phyloP scores from a whole-genome alignment of 2,329 filamentous ascomycete genomes.

The Aspergillus intermedius region DNA sequence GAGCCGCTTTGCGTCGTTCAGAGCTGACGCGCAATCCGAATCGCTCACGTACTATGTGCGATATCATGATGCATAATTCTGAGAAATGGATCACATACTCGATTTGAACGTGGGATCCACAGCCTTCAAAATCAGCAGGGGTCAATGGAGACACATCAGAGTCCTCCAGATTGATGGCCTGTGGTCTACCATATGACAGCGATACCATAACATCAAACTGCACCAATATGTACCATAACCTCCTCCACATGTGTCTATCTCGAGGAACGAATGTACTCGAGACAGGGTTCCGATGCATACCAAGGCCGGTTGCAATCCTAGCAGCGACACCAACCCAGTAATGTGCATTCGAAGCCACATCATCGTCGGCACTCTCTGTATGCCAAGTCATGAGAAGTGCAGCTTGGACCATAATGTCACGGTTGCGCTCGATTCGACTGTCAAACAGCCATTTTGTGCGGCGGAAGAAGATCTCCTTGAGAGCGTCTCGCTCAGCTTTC shows the following conservation, averaged over 20 bases:
- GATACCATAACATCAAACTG: constrained; percentile 41
- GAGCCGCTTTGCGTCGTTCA: constrained; percentile 35
- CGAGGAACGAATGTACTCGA: constrained; percentile 35
- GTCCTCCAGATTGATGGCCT: constrained; percentile 48
- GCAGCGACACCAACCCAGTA: constrained; percentile 50
- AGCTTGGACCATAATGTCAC: constrained; percentile 49
- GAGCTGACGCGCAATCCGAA: constrained; percentile 36
- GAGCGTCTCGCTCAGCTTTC: constrained; percentile 36
- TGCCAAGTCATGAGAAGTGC: constrained; percentile 52
- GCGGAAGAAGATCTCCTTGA: constrained; percentile 46
- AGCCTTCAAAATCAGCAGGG: constrained; percentile 43
- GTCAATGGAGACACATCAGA: constrained; percentile 44
- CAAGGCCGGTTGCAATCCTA: constrained; percentile 48
- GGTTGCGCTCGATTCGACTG: constrained; percentile 48
- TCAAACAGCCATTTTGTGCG: constrained; percentile 51
- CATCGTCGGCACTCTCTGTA: constrained; percentile 47
- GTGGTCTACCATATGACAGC: constrained; percentile 46
- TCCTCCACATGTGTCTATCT: constrained; percentile 40
- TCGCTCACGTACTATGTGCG: constrained; percentile 36
- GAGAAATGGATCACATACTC: constrained; percentile 45
- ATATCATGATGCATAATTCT: constrained; percentile 47
- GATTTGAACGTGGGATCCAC: constrained; percentile 38
- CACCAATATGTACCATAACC: constrained; percentile 40
- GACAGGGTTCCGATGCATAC: constrained; percentile 46
- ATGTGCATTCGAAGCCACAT: constrained; percentile 49